phyloP scores from a whole-genome alignment of 768 basidiomycete genomes.

The Tubosaeta sp. region DNA sequence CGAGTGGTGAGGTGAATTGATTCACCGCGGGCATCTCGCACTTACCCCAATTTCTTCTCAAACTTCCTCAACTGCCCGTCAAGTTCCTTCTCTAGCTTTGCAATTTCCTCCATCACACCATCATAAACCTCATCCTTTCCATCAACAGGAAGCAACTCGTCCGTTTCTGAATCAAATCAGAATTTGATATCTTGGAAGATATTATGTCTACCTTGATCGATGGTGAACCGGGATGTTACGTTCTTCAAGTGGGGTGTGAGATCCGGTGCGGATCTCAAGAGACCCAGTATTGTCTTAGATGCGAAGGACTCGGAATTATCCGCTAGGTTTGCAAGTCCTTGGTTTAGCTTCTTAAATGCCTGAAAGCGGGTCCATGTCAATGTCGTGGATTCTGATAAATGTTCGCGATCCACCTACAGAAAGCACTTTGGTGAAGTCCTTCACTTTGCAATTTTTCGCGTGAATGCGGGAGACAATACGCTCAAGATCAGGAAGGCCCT shows the following conservation, averaged over 20 bases:
- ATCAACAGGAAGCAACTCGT: slow-evolving; percentile 73
- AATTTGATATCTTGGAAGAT: slow-evolving; percentile 10
- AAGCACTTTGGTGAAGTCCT: slow-evolving; percentile 84
- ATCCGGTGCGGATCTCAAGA: slow-evolving; percentile 81
- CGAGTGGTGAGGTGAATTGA: slow-evolving; percentile 16
- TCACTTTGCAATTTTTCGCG: slow-evolving; percentile 83
- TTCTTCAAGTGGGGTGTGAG: slow-evolving; percentile 66
- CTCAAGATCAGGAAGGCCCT: slow-evolving; percentile 87
- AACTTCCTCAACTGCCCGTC: slow-evolving; percentile 64
- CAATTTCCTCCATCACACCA: slow-evolving; percentile 65
- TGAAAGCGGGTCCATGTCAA: slow-evolving; percentile 27
- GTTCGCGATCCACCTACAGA: slow-evolving; percentile 41
- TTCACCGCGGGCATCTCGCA: slow-evolving; percentile 3
- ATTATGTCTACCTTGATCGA: slow-evolving; percentile 50
- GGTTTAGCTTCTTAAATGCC: slow-evolving; percentile 73
- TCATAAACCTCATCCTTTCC: slow-evolving; percentile 89
- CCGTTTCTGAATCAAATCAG: slow-evolving; percentile 43
- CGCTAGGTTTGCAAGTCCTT: slow-evolving; percentile 58
- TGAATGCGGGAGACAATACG: slow-evolving; percentile 94
- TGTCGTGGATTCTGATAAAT: background rate
- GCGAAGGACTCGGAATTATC: slow-evolving; percentile 69
- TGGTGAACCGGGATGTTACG: slow-evolving; percentile 61
- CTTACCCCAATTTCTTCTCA: slow-evolving; percentile 63
- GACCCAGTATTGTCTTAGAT: slow-evolving; percentile 67
- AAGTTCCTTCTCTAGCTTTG: slow-evolving; percentile 63